Evolutionary conservation across 2,329 filamentous ascomycete genomes (phyloP).

Genomic region (Fusarium nanum): DNA sequence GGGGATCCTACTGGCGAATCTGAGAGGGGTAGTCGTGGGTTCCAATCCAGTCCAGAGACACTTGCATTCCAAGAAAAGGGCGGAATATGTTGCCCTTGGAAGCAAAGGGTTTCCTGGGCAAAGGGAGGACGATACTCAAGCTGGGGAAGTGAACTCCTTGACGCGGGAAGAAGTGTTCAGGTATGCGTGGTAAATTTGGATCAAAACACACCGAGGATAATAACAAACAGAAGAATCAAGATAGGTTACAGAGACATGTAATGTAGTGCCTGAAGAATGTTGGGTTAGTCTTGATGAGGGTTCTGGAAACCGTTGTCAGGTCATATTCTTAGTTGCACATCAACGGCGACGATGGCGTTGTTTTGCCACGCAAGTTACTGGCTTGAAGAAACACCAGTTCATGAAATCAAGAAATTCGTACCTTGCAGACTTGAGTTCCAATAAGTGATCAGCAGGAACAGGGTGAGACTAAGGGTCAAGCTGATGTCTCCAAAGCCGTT

Average conservation of each 20-base stretch:
- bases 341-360: slow-evolving; percentile 1
- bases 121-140: slow-evolving; percentile 33
- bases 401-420: slow-evolving; percentile 29
- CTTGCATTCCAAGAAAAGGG: slow-evolving; percentile 53
- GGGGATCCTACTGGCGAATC: slow-evolving; percentile 51
- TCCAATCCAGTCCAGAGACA: slow-evolving; percentile 54
- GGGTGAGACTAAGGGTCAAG: slow-evolving; percentile 37
- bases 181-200: slow-evolving; percentile 40
- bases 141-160: slow-evolving; percentile 39
- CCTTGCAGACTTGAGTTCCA: slow-evolving; percentile 25
- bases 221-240: slow-evolving; percentile 31
- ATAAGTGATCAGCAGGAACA: slow-evolving; percentile 28
- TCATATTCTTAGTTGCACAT: slow-evolving; percentile 4
- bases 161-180: slow-evolving; percentile 34
- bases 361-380: slow-evolving; percentile 18
- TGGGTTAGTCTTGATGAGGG: slow-evolving; percentile 6
- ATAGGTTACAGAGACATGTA: slow-evolving; percentile 33
- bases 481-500: slow-evolving; percentile 25
- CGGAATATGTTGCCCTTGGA: slow-evolving; percentile 45
- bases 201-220: slow-evolving; percentile 16
- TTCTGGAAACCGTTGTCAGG: slow-evolving; percentile 31
- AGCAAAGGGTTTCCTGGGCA: slow-evolving; percentile 23
- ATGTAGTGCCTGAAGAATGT: slow-evolving; percentile 39
- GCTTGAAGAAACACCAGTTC: slow-evolving; percentile 7
- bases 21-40: slow-evolving; percentile 50